Evolutionary conservation across 768 basidiomycete species (phyloP).

Genomic region (Tulasnella sp.): DNA sequence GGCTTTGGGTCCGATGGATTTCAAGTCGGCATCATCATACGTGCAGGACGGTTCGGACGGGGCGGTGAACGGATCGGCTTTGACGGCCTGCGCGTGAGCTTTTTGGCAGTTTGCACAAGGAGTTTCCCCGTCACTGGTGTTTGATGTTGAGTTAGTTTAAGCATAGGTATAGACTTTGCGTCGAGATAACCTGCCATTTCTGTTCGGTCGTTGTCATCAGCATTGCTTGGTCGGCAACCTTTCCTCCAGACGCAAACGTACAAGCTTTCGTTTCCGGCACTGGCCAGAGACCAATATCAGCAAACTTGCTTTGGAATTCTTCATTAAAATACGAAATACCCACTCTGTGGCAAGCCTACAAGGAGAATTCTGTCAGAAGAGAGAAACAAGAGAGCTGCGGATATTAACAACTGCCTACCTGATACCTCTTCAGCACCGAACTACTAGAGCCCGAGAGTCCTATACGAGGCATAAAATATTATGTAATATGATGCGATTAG

Average conservation of each 20-base stretch:
- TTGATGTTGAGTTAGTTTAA: not conserved
- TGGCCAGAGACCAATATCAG: not conserved
- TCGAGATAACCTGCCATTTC: not conserved
- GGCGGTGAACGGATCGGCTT: not conserved
- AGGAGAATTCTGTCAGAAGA: not conserved
- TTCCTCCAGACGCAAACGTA: not conserved
- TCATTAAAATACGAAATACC: not conserved
- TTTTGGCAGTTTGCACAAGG: slow-evolving; percentile 11
- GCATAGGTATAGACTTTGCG: not conserved
- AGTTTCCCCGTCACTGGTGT: not conserved
- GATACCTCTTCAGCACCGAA: not conserved
- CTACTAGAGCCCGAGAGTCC: not conserved
- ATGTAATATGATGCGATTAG: not conserved
- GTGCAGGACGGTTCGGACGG: not conserved
- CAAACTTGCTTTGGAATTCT: not conserved
- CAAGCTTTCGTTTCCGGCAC: not conserved
- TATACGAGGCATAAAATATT: not conserved
- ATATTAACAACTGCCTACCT: not conserved
- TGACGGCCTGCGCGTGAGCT: slow-evolving; percentile 15
- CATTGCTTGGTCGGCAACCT: not conserved
- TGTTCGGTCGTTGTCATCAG: not conserved
- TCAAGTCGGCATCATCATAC: slow-evolving; percentile 5
- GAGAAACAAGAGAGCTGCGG: not conserved
- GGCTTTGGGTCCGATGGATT: not conserved
- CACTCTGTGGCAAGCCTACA: slow-evolving; percentile 10